A percentile compares a stretch with the other conserved stretches of the same genome.
Evolutionary conservation across 768 basidiomycete genomes (phyloP).

Genomic region (Mycena epipterygia): DNA sequence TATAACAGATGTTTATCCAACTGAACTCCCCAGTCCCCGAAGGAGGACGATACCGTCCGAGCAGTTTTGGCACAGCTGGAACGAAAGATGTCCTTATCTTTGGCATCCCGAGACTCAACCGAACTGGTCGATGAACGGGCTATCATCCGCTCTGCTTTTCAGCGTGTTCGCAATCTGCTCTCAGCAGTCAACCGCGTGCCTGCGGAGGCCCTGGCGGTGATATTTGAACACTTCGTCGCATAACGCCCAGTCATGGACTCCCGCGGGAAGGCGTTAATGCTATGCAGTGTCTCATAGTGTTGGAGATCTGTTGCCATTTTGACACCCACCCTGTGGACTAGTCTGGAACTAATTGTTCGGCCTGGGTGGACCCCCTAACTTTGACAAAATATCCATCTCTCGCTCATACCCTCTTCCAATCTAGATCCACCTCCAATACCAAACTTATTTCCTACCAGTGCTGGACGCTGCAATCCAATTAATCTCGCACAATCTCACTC

Average conservation of each 20-base stretch:
- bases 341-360: neutral
- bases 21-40: too few relatives aligned
- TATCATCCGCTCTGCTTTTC: neutral
- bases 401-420: neutral
- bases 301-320: conserved; percentile 5
- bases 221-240: conserved; percentile 3
- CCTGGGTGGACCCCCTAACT: conserved; percentile 13
- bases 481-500: neutral
- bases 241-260: neutral
- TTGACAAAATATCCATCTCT: conserved; percentile 11
- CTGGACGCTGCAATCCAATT: conserved; percentile 8
- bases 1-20: too few relatives aligned
- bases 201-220: neutral
- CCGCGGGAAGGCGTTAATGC: neutral
- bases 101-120: too few relatives aligned
- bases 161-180: neutral
- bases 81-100: too few relatives aligned
- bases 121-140: too few relatives aligned
- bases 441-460: neutral
- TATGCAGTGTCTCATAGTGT: conserved; percentile 1
- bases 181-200: neutral
- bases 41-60: too few relatives aligned
- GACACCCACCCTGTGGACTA: conserved; percentile 12
- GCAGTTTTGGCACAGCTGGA: too few relatives aligned
- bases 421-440: neutral